phyloP scores from a whole-genome alignment of 2,329 filamentous ascomycete genomes.

The Alternaria brassicae region DNA sequence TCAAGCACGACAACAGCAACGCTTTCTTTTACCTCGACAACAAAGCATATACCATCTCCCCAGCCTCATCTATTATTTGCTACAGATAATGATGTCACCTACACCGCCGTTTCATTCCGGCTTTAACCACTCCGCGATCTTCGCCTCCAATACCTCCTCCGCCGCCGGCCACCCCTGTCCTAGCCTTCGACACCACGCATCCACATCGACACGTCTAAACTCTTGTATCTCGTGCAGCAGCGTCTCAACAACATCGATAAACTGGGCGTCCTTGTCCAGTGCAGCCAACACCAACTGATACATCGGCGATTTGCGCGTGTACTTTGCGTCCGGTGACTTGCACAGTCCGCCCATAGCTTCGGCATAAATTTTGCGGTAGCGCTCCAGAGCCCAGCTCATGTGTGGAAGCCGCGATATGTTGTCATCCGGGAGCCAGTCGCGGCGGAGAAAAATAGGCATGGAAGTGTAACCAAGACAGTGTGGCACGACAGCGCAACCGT shows the following conservation, averaged over 20 bases:
- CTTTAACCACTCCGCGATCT: constrained; percentile 5
- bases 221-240: constrained; percentile 10
- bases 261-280: constrained; percentile 3
- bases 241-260: constrained; percentile 1
- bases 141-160: constrained; percentile 7
- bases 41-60: neutral
- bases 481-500: constrained; percentile 19
- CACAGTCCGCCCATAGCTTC: constrained; percentile 15
- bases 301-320: constrained; percentile 20
- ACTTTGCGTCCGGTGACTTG: constrained; percentile 12
- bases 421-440: constrained; percentile 16
- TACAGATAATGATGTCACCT: neutral
- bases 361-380: constrained; percentile 25
- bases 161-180: constrained; percentile 12
- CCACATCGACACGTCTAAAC: constrained; percentile 8
- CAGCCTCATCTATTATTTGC: neutral
- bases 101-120: neutral
- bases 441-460: constrained; percentile 18
- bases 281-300: constrained; percentile 12
- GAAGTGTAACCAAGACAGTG: constrained; percentile 22
- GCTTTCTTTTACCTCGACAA: neutral
- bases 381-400: constrained; percentile 7
- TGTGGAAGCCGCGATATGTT: neutral
- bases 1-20: neutral
- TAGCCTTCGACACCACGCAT: neutral